A percentile compares a stretch with the other conserved stretches of the same genome.
These are phyloP conservation scores for Ophiosphaerella herpotricha DNA, from an alignment of 2,329 filamentous ascomycete species.

Conservation along the genomic window DNA sequence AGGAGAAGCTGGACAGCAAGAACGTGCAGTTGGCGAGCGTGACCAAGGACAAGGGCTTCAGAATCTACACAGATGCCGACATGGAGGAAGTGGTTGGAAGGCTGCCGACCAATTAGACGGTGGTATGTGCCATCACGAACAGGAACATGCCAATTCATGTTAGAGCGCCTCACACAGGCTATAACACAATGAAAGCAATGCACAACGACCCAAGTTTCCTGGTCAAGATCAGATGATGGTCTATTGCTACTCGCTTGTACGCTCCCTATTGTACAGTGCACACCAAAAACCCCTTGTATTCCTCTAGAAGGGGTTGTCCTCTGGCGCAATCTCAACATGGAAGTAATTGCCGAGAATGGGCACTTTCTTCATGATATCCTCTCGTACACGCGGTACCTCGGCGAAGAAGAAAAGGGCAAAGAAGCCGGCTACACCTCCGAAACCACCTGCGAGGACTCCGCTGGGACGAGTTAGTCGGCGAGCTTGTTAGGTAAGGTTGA, in stretches of 20 bases:
- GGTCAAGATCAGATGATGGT: slow-evolving; percentile 20
- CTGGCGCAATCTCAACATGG: slow-evolving; percentile 61
- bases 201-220: slow-evolving; percentile 2
- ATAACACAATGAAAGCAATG: slow-evolving; percentile 5
- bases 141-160: slow-evolving; percentile 5
- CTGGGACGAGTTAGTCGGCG: slow-evolving; percentile 24
- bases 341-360: slow-evolving; percentile 63
- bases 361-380: slow-evolving; percentile 65
- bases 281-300: neutral
- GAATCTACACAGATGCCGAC: slow-evolving; percentile 97
- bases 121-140: neutral
- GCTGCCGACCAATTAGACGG: slow-evolving; percentile 59
- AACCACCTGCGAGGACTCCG: slow-evolving; percentile 55
- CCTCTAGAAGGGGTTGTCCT: slow-evolving; percentile 64
- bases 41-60: slow-evolving; percentile 96
- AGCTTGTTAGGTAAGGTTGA: neutral
- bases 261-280: slow-evolving; percentile 24
- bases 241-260: slow-evolving; percentile 30
- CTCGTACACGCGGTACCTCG: slow-evolving; percentile 65
- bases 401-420: slow-evolving; percentile 69
- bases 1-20: slow-evolving; percentile 98
- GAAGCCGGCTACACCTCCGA: slow-evolving; percentile 62
- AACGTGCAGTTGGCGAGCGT: slow-evolving; percentile 98
- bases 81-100: slow-evolving; percentile 92
- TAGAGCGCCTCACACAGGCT: slow-evolving; percentile 2